Base-by-base conservation (phyloP, 2,329 filamentous ascomycete species). In the Cercospora canescens region DNA sequence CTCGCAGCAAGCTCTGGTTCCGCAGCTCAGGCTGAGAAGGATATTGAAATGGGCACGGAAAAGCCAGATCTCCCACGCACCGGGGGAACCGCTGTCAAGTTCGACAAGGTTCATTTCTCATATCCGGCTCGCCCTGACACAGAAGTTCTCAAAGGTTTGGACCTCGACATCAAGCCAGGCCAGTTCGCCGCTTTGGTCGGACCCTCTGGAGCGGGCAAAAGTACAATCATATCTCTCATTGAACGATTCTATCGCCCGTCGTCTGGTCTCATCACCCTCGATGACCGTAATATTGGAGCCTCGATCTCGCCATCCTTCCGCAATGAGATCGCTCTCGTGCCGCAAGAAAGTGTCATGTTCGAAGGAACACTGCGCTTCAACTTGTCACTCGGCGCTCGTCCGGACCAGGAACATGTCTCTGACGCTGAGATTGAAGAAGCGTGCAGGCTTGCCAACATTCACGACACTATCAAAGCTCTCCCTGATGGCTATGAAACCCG, bases 361-460 rank as follows among this genome's bases (percentile, higher is more conserved):
- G 78, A 83, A 73, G 80, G 79, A 61, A 81, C 76, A 1, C 76
- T 82, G 28, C 68, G 71, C 3, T 81, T 81, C 45, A 82, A 82
- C 67, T 58, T 81, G 7, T 72, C 73, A 5, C 67, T 76, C 0
- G 74, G 73, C 18, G 83, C 85, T 2, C 80, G 82, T 1, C 88
- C 87, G 1, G 84, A 81, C 12, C 18, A 45, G 11, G 79, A 84
- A 45, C 82, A 85, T 35, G 85, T 85, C 1, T 85, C 83, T 0
- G 80, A 87, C 52, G 84, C 81, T 8, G 89, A 91, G 55, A 88
- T 92, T 54, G 83, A 89, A 68, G 85, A 87, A 61, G 89, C 89
- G 0, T 91, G 89, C 73, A 84, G 84, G 64, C 78, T 90, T 16
- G 89, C 89, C 37, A 90, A 90, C 73, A 90, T 92, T 68, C 89